These are phyloP conservation scores for Neofusicoccum sp. DNA, from an alignment of 2,329 filamentous ascomycete genomes.

Conservation along the genomic window DNA sequence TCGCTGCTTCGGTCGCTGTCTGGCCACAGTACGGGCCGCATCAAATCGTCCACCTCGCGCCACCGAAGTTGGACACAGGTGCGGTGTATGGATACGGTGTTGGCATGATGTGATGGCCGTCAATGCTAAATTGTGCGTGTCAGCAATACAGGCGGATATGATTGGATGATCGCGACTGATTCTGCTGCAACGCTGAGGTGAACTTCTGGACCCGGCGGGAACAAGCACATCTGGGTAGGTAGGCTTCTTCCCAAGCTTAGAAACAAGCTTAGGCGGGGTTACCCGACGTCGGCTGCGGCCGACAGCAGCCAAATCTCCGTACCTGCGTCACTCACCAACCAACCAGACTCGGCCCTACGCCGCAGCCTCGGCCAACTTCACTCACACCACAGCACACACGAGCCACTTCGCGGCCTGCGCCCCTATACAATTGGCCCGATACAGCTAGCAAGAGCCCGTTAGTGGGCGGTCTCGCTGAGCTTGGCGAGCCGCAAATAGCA, in stretches of 20 bases:
- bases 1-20: too few species aligned
- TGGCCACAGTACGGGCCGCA: too few species aligned
- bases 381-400: slow-evolving; percentile 3
- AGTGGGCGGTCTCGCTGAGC: neutral
- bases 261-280: slow-evolving; percentile 3
- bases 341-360: slow-evolving; percentile 4
- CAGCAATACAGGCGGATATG: too few species aligned
- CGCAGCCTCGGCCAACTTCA: neutral
- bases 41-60: too few species aligned
- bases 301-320: slow-evolving; percentile 3
- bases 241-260: slow-evolving; percentile 10
- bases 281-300: neutral
- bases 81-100: too few species aligned
- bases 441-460: neutral
- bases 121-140: too few species aligned
- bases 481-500: slow-evolving; percentile 13
- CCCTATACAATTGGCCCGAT: slow-evolving; percentile 3
- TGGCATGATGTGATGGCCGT: too few species aligned
- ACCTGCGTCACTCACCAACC: neutral
- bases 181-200: too few species aligned
- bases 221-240: too few species aligned
- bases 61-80: too few species aligned
- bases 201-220: too few species aligned
- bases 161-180: too few species aligned
- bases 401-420: neutral